These are phyloP conservation scores for Heliosperma pusillum DNA, from an alignment of 148 eudicot genomes.

Conservation along the genomic window DNA sequence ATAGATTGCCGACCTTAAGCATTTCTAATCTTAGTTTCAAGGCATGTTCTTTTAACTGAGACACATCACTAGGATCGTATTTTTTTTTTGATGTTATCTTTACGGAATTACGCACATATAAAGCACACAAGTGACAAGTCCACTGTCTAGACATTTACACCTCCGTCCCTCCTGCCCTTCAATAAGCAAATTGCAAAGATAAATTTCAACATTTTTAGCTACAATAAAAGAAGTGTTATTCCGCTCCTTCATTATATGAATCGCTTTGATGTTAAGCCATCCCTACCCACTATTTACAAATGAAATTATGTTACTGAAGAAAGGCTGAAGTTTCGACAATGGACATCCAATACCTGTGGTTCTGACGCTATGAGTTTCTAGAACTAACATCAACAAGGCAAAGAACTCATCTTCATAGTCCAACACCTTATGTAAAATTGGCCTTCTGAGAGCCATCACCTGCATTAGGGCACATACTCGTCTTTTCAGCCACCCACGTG, in stretches of 20 bases:
- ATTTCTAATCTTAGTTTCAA: background rate
- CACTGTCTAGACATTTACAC: too few species aligned
- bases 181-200: background rate
- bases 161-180: background rate
- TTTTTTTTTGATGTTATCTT: too few species aligned
- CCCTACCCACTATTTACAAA: too few species aligned
- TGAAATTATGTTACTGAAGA: background rate
- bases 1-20: background rate
- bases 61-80: too few species aligned
- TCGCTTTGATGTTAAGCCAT: too few species aligned
- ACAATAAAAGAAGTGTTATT: background rate
- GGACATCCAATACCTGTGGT: constrained; percentile 58
- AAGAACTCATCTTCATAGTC: constrained; percentile 97
- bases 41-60: too few species aligned
- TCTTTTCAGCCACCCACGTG: background rate
- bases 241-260: too few species aligned
- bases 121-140: too few species aligned
- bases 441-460: constrained; percentile 94
- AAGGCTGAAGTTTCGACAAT: background rate
- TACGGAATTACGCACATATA: too few species aligned
- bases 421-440: constrained; percentile 74
- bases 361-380: constrained; percentile 89
- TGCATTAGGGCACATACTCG: constrained; percentile 22
- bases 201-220: background rate
- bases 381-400: constrained; percentile 78